Percentiles rank a stretch among this genome's conserved stretches.
phyloP scores from a whole-genome alignment of 2,329 filamentous ascomycete species.

The Metarhizium humberi region DNA sequence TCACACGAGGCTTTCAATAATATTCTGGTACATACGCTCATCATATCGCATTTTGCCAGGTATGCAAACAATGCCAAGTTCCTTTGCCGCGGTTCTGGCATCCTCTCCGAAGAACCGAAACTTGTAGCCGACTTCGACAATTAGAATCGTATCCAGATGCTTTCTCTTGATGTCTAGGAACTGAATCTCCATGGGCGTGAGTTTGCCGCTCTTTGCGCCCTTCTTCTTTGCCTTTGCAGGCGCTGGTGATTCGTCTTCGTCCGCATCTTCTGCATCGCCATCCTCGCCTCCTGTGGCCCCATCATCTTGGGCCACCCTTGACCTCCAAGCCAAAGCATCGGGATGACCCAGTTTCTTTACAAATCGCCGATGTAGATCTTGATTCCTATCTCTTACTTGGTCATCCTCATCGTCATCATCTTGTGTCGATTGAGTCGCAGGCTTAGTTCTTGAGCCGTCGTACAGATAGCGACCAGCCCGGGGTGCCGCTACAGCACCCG shows the following conservation, averaged over 20 bases:
- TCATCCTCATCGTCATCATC: conserved; percentile 35
- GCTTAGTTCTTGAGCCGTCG: conserved; percentile 31
- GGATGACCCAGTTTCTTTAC: conserved; percentile 83
- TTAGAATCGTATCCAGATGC: conserved; percentile 79
- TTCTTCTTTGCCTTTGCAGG: conserved; percentile 56
- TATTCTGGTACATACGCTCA: conserved; percentile 51
- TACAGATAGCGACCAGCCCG: conserved; percentile 46
- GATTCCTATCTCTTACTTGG: conserved; percentile 47
- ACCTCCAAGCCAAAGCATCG: conserved; percentile 65
- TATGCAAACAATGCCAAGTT: conserved; percentile 91
- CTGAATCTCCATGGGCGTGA: conserved; percentile 91
- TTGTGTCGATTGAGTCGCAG: conserved; percentile 25
- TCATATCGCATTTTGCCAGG: conserved; percentile 92
- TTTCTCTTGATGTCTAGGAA: conserved; percentile 90
- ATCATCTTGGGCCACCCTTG: conserved; percentile 46
- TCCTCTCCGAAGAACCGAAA: conserved; percentile 97
- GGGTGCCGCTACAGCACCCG: conserved; percentile 17
- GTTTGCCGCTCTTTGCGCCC: conserved; percentile 59
- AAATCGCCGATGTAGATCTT: conserved; percentile 72
- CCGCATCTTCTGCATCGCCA: conserved; percentile 46
- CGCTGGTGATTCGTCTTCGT: conserved; percentile 38
- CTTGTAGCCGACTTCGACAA: conserved; percentile 96
- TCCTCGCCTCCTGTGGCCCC: conserved; percentile 45
- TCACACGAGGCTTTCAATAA: background rate
- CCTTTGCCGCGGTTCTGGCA: conserved; percentile 78